Evolutionary conservation across 345 rosid genomes (phyloP).

Genomic region (Linum usitatissimum): DNA sequence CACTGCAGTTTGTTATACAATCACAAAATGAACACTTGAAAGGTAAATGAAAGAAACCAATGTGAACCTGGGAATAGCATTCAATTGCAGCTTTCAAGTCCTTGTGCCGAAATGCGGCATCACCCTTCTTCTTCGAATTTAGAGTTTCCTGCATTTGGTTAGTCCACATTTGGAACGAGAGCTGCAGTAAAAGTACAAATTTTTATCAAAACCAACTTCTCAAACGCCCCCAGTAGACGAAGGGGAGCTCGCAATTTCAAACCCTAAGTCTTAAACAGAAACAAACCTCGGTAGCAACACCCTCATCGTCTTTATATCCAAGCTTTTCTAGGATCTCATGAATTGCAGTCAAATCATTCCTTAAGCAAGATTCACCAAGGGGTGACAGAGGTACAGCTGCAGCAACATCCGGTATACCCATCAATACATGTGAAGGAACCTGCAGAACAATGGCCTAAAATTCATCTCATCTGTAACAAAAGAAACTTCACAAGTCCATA

Average conservation of each 20-base stretch:
- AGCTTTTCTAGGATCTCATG: slow-evolving; percentile 6
- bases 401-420: slow-evolving; percentile 4
- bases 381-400: slow-evolving; percentile 4
- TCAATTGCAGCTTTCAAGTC: slow-evolving; percentile 2
- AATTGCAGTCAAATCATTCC: slow-evolving; percentile 1
- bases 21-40: neutral
- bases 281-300: slow-evolving; percentile 3
- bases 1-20: neutral
- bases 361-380: slow-evolving; percentile 1
- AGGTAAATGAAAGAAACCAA: neutral
- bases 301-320: slow-evolving; percentile 3
- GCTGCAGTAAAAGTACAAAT: neutral
- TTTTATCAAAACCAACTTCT: neutral
- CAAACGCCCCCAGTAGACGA: no score
- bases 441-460: neutral
- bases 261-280: neutral
- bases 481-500: no score
- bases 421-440: slow-evolving; percentile 4
- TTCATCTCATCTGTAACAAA: neutral
- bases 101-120: neutral
- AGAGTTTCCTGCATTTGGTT: slow-evolving; percentile 2
- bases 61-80: neutral
- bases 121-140: neutral
- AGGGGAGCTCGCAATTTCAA: no score
- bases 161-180: slow-evolving; percentile 2